Base-by-base conservation (phyloP, 2,329 filamentous ascomycete genomes). In the Pseudopyrenochaeta lycopersici region DNA sequence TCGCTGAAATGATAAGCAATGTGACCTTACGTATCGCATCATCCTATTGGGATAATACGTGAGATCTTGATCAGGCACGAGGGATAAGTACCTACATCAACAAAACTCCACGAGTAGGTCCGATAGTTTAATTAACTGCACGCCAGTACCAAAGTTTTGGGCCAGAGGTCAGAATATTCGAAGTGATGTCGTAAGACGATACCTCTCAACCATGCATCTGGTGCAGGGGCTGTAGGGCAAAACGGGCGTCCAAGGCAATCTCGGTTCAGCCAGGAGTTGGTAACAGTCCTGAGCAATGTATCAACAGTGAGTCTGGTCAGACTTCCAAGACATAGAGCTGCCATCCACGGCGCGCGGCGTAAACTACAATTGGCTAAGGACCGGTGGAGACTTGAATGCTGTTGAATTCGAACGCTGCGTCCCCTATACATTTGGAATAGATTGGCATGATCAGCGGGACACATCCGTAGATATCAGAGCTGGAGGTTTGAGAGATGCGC, bases 71-170 rank as follows among this genome's bases (percentile, higher is more conserved):
- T 50, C n/a, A n/a, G 41, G 14, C 52, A 36, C 42, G 33, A 7
- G 20, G 27, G 23, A 18, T 30, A 33, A 52, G 11, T 27, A 64
- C 62, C 63, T 67, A 66, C 60, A 57, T 20, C 32, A 66, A 63
- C 17, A 35, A 59, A 55, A 55, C 30, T 38, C 35, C 33, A 23
- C 18, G 45, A 48, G 46, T 15, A 6, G 39, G 9, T 30, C 27
- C 39, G 40, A 46, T 53, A 43, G 31, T 38, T 49, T 17, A 33
- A 39, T 45, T 14, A 38, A 32, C 30, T 58, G 58, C 58, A 67
- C 58, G 64, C 62, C 62, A 65, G 65, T 58, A 27, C 21, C 55
- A 56, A 40, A 54, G 36, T 33, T 23, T 29, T 49, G 54, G 60
- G 63, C 58, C 62, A 64, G 52, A 52, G 40, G 40, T 52, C 57